Evolutionary conservation across 176 grass and related monocot genomes (phyloP), one percentile per base, ranked within the genome.

Genomic region (Melocanna baccifera): DNA sequence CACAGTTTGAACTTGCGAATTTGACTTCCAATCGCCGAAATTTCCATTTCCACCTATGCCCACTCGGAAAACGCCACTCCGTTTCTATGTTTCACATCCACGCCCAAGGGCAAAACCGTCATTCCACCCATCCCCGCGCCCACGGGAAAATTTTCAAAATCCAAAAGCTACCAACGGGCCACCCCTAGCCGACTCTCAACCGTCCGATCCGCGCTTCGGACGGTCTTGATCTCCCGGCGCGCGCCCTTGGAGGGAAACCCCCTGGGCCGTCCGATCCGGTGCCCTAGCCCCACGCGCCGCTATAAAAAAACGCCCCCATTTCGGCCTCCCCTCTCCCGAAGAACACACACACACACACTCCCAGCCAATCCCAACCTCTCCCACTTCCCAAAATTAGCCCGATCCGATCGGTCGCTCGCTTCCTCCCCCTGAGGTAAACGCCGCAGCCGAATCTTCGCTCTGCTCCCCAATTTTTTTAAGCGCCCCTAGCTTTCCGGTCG

Each of bases 71-170:
- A 4, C 69, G 28, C 42, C 40, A 28, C 6, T 23, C 26, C 56
- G 39, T 39, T 64, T 41, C 23, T 11, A 50, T 23, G 57, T 22
- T 53, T 84, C 71, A 20, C 2, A 29, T 1, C 6, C 43, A 77
- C 39, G 63, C 3, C 1, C 16, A 79, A 39, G 50, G 76, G 81
- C 15, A 67, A 9, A 67, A 0, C 10, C 0, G 39, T 47, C 61
- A 50, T 78, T 80, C 55, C 42, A 26, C 1, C 8, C 12, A 9
- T 12, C 34, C 42, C 65, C 12, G 43, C 64, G 32, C 29, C 59
- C 58, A 58, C 68, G 7, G 12, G 26, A 61, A 84, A 89, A 69
- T 3, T 36, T 89, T 89, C 77, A 57, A 89, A 89, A 89, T 52
- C 52, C 52, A 23, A 69, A 59, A 65, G 20, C 32, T 25, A 74